These are phyloP conservation scores for Xylaria sp. DNA, from an alignment of 2,329 filamentous ascomycete species.

Conservation along the genomic window DNA sequence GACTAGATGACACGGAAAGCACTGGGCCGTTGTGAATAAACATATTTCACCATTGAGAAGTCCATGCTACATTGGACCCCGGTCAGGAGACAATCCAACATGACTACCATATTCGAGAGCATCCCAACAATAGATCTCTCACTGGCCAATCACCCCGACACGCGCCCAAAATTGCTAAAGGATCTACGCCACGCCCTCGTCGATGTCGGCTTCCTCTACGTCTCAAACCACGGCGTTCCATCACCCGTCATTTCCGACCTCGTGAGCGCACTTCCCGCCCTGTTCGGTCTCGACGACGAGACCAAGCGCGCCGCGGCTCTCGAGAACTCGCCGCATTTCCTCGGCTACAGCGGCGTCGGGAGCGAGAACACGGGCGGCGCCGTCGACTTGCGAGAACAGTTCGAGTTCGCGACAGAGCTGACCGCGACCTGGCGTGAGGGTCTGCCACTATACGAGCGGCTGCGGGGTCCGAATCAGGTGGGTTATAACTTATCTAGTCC, in stretches of 20 bases:
- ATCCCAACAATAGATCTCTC: conserved; percentile 65
- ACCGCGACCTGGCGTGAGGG: conserved; percentile 50
- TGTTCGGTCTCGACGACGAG: conserved; percentile 56
- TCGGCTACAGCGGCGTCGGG: conserved; percentile 68
- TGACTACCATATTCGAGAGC: conserved; percentile 48
- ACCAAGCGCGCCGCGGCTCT: conserved; percentile 58
- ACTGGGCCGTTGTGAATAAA: background rate
- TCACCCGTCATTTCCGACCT: conserved; percentile 52
- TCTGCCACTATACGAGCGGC: conserved; percentile 54
- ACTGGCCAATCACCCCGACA: conserved; percentile 51
- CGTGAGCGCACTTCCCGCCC: conserved; percentile 53
- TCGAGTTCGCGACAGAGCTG: conserved; percentile 69
- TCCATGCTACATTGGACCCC: background rate
- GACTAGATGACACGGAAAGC: background rate
- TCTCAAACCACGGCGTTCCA: conserved; percentile 62
- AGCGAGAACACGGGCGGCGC: conserved; percentile 66
- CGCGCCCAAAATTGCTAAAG: conserved; percentile 53
- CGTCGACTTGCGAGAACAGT: conserved; percentile 66
- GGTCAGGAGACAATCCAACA: conserved; percentile 2
- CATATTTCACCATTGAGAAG: background rate
- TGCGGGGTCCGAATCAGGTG: conserved; percentile 63
- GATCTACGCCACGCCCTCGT: conserved; percentile 60
- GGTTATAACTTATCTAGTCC: background rate
- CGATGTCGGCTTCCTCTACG: conserved; percentile 65
- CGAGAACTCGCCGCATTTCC: conserved; percentile 67